A percentile compares a stretch with the other conserved stretches of the same genome.
phyloP scores from a whole-genome alignment of 805 yeast species.

The Candida schatavii region DNA sequence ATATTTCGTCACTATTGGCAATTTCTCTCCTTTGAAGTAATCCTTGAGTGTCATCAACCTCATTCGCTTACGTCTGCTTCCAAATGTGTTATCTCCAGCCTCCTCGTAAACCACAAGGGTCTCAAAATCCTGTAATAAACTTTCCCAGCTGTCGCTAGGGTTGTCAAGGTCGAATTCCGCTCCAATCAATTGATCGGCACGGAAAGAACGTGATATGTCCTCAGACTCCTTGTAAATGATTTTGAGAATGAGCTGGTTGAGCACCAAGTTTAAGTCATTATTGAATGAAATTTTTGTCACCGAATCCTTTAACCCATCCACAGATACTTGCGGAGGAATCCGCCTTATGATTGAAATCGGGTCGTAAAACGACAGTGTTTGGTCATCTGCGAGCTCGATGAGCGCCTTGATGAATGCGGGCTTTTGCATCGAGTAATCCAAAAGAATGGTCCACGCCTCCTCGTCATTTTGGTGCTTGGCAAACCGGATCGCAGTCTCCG shows the following conservation, averaged over 20 bases:
- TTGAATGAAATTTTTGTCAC: constrained; percentile 61
- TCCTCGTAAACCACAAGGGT: constrained; percentile 16
- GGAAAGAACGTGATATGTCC: constrained; percentile 20
- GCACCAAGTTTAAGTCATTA: constrained; percentile 50
- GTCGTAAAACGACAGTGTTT: constrained; percentile 42
- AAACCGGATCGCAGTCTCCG: constrained; percentile 76
- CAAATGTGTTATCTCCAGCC: constrained; percentile 1
- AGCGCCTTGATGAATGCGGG: constrained; percentile 78
- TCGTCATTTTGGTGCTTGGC: constrained; percentile 64
- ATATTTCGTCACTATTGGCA: constrained; percentile 3
- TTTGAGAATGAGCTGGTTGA: constrained; percentile 52
- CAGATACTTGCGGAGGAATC: constrained; percentile 59
- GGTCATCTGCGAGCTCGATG: constrained; percentile 64
- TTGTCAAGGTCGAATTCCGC: constrained; percentile 20
- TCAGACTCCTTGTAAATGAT: constrained; percentile 32
- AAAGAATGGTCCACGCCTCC: constrained; percentile 77
- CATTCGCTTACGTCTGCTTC: neutral
- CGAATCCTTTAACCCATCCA: constrained; percentile 63
- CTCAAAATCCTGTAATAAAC: constrained; percentile 27
- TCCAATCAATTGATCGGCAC: constrained; percentile 23
- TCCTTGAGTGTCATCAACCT: constrained; percentile 2
- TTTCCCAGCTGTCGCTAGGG: constrained; percentile 7
- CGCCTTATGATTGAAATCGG: constrained; percentile 66
- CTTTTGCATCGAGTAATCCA: constrained; percentile 65
- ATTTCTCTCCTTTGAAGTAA: neutral